Percentiles rank a stretch among this genome's conserved stretches.
Conservation (phyloP, 1,284 basidiomycete species). For the Ganoderma boninense region DNA sequence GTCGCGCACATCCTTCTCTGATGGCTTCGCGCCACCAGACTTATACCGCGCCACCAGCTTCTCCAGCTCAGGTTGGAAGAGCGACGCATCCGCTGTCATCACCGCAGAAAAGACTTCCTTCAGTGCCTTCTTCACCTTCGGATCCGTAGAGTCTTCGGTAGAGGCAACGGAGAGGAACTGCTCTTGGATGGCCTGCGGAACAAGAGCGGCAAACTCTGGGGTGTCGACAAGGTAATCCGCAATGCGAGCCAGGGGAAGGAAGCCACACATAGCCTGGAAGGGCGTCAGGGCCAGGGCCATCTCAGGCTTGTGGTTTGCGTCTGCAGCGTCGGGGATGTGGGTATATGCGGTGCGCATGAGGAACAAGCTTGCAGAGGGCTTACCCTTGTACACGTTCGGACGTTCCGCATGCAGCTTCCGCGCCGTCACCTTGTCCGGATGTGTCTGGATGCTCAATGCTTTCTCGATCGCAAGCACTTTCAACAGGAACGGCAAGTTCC, state of each 20-base stretch:
- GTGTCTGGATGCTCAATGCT: constrained; percentile 96
- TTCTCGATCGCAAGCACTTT: constrained; percentile 95
- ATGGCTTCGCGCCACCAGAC: constrained; percentile 47
- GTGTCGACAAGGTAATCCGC: constrained; percentile 71
- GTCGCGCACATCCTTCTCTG: constrained; percentile 61
- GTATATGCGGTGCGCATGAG: background rate
- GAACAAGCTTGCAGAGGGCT: constrained; percentile 7
- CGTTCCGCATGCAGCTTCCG: constrained; percentile 77
- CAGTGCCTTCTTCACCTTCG: constrained; percentile 68
- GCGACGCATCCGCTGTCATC: constrained; percentile 74
- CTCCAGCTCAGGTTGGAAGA: constrained; percentile 64
- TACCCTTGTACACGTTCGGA: constrained; percentile 67
- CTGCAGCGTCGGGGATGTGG: constrained; percentile 48
- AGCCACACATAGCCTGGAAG: constrained; percentile 93
- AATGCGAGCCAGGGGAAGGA: constrained; percentile 82
- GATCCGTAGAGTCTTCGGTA: constrained; percentile 50
- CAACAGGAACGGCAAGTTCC: constrained; percentile 92
- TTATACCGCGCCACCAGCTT: constrained; percentile 73
- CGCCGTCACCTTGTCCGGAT: constrained; percentile 94
- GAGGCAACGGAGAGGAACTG: constrained; percentile 57
- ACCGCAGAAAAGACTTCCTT: constrained; percentile 82
- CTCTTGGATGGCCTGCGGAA: constrained; percentile 63
- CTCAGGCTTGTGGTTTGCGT: constrained; percentile 97
- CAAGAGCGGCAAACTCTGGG: constrained; percentile 81
- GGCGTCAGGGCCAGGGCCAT: constrained; percentile 96